phyloP scores from a whole-genome alignment of 1,284 basidiomycete genomes.

The Spongispora temasekensis region DNA sequence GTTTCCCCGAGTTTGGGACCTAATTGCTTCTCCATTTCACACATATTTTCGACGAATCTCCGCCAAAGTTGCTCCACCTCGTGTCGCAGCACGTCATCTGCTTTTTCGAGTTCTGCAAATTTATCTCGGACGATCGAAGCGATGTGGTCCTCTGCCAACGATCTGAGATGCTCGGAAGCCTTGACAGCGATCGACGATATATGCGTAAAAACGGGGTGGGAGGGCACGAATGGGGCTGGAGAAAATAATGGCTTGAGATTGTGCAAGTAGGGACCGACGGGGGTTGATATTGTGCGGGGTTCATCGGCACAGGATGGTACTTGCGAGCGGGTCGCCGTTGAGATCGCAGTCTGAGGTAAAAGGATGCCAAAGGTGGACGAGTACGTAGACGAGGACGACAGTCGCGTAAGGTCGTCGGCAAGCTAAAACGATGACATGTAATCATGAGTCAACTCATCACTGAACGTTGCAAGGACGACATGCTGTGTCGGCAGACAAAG shows the following conservation, averaged over 20 bases:
- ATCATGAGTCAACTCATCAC: conserved; percentile 21
- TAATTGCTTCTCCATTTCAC: conserved; percentile 47
- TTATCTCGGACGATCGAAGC: conserved; percentile 56
- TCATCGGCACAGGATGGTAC: conserved; percentile 20
- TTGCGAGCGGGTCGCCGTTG: conserved; percentile 20
- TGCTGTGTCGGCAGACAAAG: conserved; percentile 11
- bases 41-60: conserved; percentile 53
- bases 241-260: conserved; percentile 61
- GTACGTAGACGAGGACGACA: conserved; percentile 50
- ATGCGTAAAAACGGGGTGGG: conserved; percentile 68
- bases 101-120: conserved; percentile 54
- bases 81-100: conserved; percentile 54
- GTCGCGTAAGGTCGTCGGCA: conserved; percentile 45
- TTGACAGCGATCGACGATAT: conserved; percentile 59
- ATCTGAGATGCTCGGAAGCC: conserved; percentile 56
- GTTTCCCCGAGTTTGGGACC: conserved; percentile 19
- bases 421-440: conserved; percentile 40
- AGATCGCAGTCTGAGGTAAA: conserved; percentile 36
- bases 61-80: conserved; percentile 68
- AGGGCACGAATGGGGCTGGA: conserved; percentile 74
- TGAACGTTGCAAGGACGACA: conserved; percentile 12
- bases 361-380: conserved; percentile 55
- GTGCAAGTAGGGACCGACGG: conserved; percentile 44
- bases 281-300: conserved; percentile 35
- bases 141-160: conserved; percentile 60